Evolutionary conservation across 352 stramenopile species (phyloP).

Genomic region (Globisporangium okanoganense): DNA sequence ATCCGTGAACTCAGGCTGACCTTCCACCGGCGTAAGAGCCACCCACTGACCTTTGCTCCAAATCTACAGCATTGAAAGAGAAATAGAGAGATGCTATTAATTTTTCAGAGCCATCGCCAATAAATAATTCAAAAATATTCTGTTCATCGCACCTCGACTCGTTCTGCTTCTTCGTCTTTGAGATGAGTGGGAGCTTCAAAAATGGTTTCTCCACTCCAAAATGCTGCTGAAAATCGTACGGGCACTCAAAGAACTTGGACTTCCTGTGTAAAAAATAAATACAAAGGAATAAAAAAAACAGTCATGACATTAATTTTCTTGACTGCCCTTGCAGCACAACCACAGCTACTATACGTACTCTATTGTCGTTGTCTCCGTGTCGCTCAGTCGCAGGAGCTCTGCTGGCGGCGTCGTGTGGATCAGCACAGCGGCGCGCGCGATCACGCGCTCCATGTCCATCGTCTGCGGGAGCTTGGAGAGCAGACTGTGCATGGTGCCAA

Average conservation of each 20-base stretch:
- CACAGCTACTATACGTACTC: too few relatives aligned
- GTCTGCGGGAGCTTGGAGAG: slow-evolving; percentile 68
- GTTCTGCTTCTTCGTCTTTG: background rate
- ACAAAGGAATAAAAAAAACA: background rate
- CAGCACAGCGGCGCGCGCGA: slow-evolving; percentile 44
- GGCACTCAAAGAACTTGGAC: slow-evolving; percentile 79
- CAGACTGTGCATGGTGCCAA: slow-evolving; percentile 70
- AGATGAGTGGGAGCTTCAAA: background rate
- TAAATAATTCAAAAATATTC: slow-evolving; percentile 92
- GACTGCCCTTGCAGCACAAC: too few relatives aligned
- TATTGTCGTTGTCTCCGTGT: slow-evolving; percentile 13
- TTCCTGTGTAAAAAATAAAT: slow-evolving; percentile 28
- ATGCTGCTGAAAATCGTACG: slow-evolving; percentile 10
- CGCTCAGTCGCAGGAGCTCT: slow-evolving; percentile 26
- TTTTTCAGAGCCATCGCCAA: background rate
- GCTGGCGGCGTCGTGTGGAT: slow-evolving; percentile 53
- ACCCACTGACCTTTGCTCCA: slow-evolving; percentile 2
- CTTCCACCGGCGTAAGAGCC: background rate
- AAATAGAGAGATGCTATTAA: background rate
- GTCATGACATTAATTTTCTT: too few relatives aligned
- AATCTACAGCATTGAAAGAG: background rate
- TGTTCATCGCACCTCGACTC: slow-evolving; percentile 6
- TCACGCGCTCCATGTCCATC: slow-evolving; percentile 69
- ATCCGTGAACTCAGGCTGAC: background rate
- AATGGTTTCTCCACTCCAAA: slow-evolving; percentile 12